Base-by-base conservation (phyloP, 2,329 filamentous ascomycete species). In the Blumeria graminis region DNA sequence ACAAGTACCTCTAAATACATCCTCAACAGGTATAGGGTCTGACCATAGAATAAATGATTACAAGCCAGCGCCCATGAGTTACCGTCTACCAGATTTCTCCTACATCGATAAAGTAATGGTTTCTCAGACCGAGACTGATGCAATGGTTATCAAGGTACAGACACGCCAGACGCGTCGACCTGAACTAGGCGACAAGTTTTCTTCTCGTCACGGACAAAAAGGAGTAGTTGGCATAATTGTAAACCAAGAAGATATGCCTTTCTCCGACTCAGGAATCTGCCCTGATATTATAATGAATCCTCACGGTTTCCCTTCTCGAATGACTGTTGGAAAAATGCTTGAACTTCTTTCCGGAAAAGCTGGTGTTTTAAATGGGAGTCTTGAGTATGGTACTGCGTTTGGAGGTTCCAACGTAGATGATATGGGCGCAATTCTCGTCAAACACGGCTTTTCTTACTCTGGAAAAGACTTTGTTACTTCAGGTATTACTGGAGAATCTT, bases 251-350 rank as follows among this genome's bases (percentile, higher is more conserved):
- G 92, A 98, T 67, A 84, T 98, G 80, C 92, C 92, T 0, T 98
- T 98, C 71, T 84, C 84, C 38, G 92, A 98, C 69, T 74, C 76
- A 55, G 93, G 92, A 1, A 79, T 98, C 62, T 83, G 81, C n/a
- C 92, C 92, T 0, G 92, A 98, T 69, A 95, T 98, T 62, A 98
- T 98, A 78, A 98, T 98, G 92, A 98, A 98, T 73, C 92, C 93
- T 0, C 92, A 98, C 71, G 92, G 92, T 81, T 98, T 98, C 76
- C 92, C 92, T 1, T 96, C 90, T 35, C 92, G 92, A 69, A 98
- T 98, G 92, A 98, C 92, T 56, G 92, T 98, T 60, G 92, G 92
- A 35, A 98, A 98, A 70, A 84, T 98, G 74, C 78, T 98, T 55
- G 92, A 98, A 68, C 85, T 94, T 48, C 75, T 98, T 14, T 87